Conservation (phyloP, 768 basidiomycete genomes). For the Lentinus tigrinus region DNA sequence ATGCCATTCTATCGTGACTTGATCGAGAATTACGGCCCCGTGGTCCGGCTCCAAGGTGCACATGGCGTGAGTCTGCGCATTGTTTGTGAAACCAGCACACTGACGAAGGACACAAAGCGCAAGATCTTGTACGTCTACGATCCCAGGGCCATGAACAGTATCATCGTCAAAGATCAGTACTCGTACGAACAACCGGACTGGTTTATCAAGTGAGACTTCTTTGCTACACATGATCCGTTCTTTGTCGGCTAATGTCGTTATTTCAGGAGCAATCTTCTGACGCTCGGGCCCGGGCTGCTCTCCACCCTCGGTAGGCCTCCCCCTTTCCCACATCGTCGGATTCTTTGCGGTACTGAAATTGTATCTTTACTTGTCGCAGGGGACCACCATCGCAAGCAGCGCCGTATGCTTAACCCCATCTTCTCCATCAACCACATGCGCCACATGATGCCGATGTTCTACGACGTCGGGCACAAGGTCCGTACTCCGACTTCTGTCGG, state of each 20-base stretch:
- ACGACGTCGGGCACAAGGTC: conserved; percentile 23
- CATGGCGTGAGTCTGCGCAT: conserved; percentile 8
- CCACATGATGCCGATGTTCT: conserved; percentile 25
- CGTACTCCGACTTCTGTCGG: conserved; percentile 2
- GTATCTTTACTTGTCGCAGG: conserved; percentile 10
- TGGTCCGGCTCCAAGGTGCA: conserved; percentile 12
- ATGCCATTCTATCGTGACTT: conserved; percentile 11
- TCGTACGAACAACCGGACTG: conserved; percentile 46
- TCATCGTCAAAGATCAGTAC: conserved; percentile 48
- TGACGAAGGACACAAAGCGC: background rate
- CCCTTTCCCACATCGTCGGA: background rate
- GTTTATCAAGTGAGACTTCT: conserved; percentile 41
- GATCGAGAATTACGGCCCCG: conserved; percentile 15
- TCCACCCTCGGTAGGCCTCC: conserved; percentile 16
- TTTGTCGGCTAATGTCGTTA: background rate
- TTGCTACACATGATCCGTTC: background rate
- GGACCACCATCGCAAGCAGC: conserved; percentile 25
- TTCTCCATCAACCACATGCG: conserved; percentile 28
- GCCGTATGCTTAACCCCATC: conserved; percentile 28
- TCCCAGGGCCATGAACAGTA: conserved; percentile 46
- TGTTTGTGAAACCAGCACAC: background rate
- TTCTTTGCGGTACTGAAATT: background rate
- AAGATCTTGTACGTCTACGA: conserved; percentile 42
- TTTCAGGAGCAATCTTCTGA: conserved; percentile 18
- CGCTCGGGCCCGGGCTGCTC: conserved; percentile 16